These are phyloP conservation scores for Mytilinidion resinicola DNA, from an alignment of 495 filamentous ascomycete genomes.

Conservation along the genomic window DNA sequence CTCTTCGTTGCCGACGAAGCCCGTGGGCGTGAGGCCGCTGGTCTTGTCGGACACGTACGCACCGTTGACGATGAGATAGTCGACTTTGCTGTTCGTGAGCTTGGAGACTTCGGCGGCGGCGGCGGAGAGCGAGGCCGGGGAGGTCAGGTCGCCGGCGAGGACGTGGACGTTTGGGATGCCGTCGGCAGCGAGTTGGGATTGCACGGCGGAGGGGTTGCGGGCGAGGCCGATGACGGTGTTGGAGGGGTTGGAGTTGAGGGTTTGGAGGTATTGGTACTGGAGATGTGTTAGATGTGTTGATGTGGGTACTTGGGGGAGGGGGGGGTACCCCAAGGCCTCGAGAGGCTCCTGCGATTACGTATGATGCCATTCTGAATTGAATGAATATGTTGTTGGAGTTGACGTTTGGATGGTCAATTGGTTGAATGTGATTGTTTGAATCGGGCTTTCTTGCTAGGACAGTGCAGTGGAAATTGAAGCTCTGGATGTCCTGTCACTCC, in stretches of 20 bases:
- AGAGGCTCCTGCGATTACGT: constrained; percentile 20
- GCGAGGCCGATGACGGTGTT: constrained; percentile 17
- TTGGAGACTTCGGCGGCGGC: constrained; percentile 17
- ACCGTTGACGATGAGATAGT: constrained; percentile 31
- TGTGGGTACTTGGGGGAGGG: background rate
- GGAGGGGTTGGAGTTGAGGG: constrained; percentile 12
- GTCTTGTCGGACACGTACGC: constrained; percentile 12
- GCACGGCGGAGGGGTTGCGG: constrained; percentile 6
- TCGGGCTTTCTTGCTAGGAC: too few species aligned
- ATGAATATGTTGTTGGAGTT: too few species aligned
- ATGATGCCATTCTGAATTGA: constrained; percentile 10
- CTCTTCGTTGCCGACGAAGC: constrained; percentile 8
- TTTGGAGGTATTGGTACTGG: constrained; percentile 20
- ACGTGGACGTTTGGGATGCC: constrained; percentile 25
- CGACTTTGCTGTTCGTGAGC: constrained; percentile 19
- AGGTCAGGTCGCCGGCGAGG: constrained; percentile 24
- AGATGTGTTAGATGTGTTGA: background rate
- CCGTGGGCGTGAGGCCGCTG: constrained; percentile 2
- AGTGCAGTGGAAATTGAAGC: too few species aligned
- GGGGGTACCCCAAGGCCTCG: constrained; percentile 18
- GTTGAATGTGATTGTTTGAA: too few species aligned
- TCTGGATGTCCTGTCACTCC: too few species aligned
- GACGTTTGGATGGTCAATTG: too few species aligned
- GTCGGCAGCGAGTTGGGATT: constrained; percentile 13
- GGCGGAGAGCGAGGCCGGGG: constrained; percentile 11